Evolutionary conservation across 768 basidiomycete genomes (phyloP).

Genomic region (Auricularia sp.): DNA sequence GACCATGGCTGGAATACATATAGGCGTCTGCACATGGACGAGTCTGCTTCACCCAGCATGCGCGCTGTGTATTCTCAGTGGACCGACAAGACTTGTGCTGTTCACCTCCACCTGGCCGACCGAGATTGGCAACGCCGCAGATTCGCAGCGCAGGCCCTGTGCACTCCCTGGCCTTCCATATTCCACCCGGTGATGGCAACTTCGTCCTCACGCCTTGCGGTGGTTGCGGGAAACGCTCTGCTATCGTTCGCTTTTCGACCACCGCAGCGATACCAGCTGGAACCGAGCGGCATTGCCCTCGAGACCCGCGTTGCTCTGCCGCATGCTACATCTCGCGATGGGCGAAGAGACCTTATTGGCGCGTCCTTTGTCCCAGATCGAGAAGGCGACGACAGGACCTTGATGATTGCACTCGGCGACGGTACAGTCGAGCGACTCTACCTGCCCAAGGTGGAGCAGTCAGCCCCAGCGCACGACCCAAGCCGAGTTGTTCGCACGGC

Average conservation of each 20-base stretch:
- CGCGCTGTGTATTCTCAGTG: neutral
- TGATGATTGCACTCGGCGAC: neutral
- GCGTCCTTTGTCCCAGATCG: neutral
- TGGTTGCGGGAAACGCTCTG: neutral
- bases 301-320: neutral
- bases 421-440: neutral
- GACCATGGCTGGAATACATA: neutral
- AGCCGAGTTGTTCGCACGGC: neutral
- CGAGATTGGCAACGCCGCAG: neutral
- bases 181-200: neutral
- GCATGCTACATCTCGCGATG: neutral
- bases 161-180: neutral
- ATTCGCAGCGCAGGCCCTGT: neutral
- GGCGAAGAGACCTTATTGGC: neutral
- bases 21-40: neutral
- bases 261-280: neutral
- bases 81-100: neutral
- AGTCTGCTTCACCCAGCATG: neutral
- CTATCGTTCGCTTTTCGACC: neutral
- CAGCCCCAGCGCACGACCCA: neutral
- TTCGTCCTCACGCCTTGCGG: neutral
- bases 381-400: neutral
- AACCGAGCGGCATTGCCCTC: neutral
- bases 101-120: neutral
- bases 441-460: neutral